A percentile compares a stretch with the other conserved stretches of the same genome.
These are phyloP conservation scores for Deinandra increscens DNA, from an alignment of 129 eudicot genomes.

Conservation along the genomic window DNA sequence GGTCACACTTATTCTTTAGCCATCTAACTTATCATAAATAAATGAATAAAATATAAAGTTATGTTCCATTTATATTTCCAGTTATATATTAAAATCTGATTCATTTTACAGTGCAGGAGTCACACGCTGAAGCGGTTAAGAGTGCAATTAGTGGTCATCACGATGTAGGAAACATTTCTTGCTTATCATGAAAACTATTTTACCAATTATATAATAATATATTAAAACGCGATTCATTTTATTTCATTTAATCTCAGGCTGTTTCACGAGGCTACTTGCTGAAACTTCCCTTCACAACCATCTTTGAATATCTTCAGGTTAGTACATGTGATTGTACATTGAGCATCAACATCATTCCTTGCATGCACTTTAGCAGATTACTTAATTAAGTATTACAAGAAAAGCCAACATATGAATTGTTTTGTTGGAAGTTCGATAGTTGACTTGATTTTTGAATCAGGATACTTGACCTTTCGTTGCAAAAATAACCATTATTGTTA, in stretches of 20 bases:
- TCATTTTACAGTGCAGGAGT: conserved; percentile 51
- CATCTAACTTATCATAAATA: background rate
- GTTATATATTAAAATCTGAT: conserved; percentile 6
- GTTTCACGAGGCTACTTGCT: conserved; percentile 56
- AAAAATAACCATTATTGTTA: background rate
- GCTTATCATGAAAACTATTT: background rate
- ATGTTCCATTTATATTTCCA: background rate
- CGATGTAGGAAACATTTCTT: conserved; percentile 40
- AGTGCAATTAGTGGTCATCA: conserved; percentile 58
- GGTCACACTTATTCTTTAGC: conserved; percentile 39
- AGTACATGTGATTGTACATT: background rate
- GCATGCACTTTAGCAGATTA: background rate
- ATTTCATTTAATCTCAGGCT: conserved; percentile 55
- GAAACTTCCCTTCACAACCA: conserved; percentile 82
- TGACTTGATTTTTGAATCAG: background rate
- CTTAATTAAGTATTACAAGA: background rate
- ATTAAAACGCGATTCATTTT: background rate
- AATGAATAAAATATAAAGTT: background rate
- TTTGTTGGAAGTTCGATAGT: background rate
- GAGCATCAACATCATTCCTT: background rate
- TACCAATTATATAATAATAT: background rate
- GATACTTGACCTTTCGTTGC: background rate
- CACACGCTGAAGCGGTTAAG: conserved; percentile 55
- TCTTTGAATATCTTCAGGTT: conserved; percentile 98
- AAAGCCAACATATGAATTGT: background rate